These are phyloP conservation scores for Rhodamnia argentea DNA, from an alignment of 345 rosid genomes.

Conservation along the genomic window DNA sequence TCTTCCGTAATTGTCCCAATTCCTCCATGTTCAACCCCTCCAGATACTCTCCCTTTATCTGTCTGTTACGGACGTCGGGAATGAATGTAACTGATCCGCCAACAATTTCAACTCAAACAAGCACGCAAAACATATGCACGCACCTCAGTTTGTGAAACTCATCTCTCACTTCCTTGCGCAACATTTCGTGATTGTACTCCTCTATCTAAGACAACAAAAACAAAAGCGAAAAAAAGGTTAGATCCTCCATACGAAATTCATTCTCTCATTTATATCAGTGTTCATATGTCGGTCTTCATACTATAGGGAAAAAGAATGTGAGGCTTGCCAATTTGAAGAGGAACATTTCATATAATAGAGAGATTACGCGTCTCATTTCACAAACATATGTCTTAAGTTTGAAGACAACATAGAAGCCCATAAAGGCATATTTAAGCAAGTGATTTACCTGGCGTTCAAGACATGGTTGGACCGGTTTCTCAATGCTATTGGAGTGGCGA, in stretches of 20 bases:
- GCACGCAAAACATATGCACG: not conserved
- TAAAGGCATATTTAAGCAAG: not conserved
- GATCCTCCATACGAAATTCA: not conserved
- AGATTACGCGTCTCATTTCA: not conserved
- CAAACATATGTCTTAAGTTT: not conserved
- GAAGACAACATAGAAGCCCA: not conserved
- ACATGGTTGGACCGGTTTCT: not conserved
- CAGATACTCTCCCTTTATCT: constrained; percentile 16
- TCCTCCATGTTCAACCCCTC: constrained; percentile 12
- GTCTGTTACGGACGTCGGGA: not conserved
- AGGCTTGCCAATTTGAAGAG: not conserved
- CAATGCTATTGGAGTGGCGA: not conserved
- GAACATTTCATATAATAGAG: not conserved
- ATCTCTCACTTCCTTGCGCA: not conserved
- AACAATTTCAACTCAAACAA: not conserved
- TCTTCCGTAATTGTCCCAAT: constrained; percentile 3
- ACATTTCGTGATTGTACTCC: not conserved
- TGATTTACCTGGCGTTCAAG: not conserved
- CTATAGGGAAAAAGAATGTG: not conserved
- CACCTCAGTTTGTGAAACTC: not conserved
- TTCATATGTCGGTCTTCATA: not conserved
- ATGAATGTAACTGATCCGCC: not conserved
- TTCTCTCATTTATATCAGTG: not conserved
- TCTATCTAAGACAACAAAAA: not conserved
- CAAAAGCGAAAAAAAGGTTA: not conserved